Conservation (phyloP, 495 filamentous ascomycete genomes). For the Xylaria palmicola region DNA sequence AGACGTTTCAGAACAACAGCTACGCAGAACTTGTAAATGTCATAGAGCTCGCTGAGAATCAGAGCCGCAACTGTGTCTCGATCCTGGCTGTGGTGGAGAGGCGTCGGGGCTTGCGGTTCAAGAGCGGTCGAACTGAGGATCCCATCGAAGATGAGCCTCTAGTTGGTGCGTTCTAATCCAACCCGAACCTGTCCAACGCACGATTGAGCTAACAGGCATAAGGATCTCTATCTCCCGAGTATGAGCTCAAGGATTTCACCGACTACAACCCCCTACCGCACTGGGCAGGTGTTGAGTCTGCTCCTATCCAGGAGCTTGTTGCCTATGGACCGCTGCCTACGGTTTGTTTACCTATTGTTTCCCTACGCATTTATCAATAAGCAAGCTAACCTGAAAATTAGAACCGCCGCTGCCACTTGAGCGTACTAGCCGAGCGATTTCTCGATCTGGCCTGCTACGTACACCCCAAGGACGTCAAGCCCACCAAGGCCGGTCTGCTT, state of each 20-base stretch:
- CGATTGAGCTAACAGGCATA: slow-evolving; percentile 9
- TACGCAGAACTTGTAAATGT: slow-evolving; percentile 47
- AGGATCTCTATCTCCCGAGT: slow-evolving; percentile 23
- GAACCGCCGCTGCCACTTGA: slow-evolving; percentile 41
- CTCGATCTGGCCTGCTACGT: slow-evolving; percentile 41
- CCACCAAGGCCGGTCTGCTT: slow-evolving; percentile 31
- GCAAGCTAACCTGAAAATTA: slow-evolving; percentile 14
- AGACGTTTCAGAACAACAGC: slow-evolving; percentile 43
- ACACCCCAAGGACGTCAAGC: slow-evolving; percentile 44
- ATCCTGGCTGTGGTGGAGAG: slow-evolving; percentile 48
- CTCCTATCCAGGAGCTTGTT: slow-evolving; percentile 39
- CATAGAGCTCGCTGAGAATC: slow-evolving; percentile 32
- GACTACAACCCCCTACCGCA: slow-evolving; percentile 47
- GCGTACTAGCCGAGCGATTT: slow-evolving; percentile 43
- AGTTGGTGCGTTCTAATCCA: slow-evolving; percentile 35
- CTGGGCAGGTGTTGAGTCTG: slow-evolving; percentile 34
- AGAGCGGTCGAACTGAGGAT: slow-evolving; percentile 35
- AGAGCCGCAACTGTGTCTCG: slow-evolving; percentile 42
- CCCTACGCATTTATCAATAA: slow-evolving; percentile 2
- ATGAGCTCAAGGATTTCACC: slow-evolving; percentile 37
- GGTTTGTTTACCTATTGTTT: slow-evolving; percentile 29
- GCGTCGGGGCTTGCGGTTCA: slow-evolving; percentile 38
- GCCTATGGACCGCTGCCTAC: slow-evolving; percentile 46
- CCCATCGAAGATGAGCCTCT: slow-evolving; percentile 37
- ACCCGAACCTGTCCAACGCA: neutral